phyloP scores from a whole-genome alignment of 2,329 filamentous ascomycete genomes.

The Chrysoporthe cubensis region DNA sequence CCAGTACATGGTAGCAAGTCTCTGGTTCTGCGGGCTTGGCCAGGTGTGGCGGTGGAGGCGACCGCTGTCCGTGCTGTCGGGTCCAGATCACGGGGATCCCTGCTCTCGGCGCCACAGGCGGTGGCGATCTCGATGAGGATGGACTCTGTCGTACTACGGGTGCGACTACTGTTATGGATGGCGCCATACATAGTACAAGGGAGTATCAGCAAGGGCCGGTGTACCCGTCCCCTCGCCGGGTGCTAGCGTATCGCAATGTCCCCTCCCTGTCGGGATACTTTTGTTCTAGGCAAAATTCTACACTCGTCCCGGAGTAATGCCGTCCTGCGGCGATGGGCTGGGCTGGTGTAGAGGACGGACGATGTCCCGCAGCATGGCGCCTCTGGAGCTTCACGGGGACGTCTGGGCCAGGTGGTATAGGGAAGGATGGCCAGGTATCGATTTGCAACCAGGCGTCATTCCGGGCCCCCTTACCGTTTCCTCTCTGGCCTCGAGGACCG shows the following conservation, averaged over 20 bases:
- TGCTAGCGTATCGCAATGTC: slow-evolving; percentile 1
- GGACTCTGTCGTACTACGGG: background rate
- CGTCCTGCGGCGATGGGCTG: background rate
- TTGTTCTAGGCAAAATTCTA: background rate
- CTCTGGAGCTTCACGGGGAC: too few species aligned
- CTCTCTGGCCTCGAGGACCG: background rate
- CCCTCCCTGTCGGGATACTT: background rate
- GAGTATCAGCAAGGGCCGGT: background rate
- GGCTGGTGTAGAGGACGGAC: background rate
- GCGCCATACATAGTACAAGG: background rate
- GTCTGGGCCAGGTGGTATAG: background rate
- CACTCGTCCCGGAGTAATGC: background rate
- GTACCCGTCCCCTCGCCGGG: slow-evolving; percentile 4
- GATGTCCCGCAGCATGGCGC: too few species aligned
- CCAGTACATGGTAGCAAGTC: background rate
- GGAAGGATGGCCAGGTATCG: background rate
- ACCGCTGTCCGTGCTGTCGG: background rate
- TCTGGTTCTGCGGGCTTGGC: background rate
- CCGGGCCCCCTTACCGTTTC: background rate
- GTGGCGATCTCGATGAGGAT: slow-evolving; percentile 8
- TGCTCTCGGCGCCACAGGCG: slow-evolving; percentile 2
- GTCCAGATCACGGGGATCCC: slow-evolving; percentile 5
- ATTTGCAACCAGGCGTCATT: too few species aligned
- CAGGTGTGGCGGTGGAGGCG: background rate
- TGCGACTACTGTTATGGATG: too few species aligned